These are phyloP conservation scores for Stemphylium vesicarium DNA, from an alignment of 2,329 filamentous ascomycete species.

Conservation along the genomic window DNA sequence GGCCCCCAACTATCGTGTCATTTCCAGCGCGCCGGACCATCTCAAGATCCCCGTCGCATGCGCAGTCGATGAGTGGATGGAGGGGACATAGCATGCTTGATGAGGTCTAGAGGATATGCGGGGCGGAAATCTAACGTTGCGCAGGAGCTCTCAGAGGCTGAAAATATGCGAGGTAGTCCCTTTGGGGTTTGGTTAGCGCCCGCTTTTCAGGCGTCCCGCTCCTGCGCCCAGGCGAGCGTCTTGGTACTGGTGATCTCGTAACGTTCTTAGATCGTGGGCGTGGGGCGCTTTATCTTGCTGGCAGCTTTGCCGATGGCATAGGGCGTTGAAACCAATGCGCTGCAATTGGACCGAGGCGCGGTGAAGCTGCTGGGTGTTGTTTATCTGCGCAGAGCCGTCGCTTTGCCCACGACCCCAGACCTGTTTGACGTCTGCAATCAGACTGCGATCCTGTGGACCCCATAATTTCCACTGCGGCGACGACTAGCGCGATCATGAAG, in stretches of 20 bases:
- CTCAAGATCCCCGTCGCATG: background rate
- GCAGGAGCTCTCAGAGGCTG: background rate
- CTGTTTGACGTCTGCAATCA: too few relatives aligned
- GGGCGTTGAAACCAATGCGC: too few relatives aligned
- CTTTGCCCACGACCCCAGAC: too few relatives aligned
- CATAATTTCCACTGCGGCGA: too few relatives aligned
- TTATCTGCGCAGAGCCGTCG: too few relatives aligned
- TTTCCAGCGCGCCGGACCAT: background rate
- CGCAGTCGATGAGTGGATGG: background rate
- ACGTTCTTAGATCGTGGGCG: background rate
- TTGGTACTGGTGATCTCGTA: background rate
- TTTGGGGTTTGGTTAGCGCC: background rate
- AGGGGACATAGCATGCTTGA: background rate
- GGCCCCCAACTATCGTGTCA: conserved; percentile 7
- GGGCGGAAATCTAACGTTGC: background rate
- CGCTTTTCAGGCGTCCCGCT: background rate
- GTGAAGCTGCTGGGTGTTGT: too few relatives aligned
- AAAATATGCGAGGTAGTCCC: background rate
- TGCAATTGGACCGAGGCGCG: too few relatives aligned
- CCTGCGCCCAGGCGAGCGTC: background rate
- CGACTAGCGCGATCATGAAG: too few relatives aligned
- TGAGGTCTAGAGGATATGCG: conserved; percentile 4
- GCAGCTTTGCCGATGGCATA: too few relatives aligned
- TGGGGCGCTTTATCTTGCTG: background rate
- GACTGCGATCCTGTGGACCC: too few relatives aligned